Percentiles rank a stretch among this genome's conserved stretches.
Evolutionary conservation across 2,329 filamentous ascomycete species (phyloP).

Genomic region (Sphaerulina musiva): DNA sequence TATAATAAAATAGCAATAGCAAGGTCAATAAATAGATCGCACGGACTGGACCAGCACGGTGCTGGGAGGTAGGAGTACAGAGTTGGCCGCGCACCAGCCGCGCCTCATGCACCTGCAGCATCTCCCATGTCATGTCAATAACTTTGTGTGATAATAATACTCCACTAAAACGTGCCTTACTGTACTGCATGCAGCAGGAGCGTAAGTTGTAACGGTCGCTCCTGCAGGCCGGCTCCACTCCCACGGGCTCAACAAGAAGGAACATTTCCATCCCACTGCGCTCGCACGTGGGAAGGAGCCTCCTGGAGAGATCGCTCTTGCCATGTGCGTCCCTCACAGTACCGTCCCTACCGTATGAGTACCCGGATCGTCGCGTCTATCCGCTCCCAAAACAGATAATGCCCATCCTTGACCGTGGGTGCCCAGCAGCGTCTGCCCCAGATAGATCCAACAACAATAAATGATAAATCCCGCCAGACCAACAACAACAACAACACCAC

Average conservation of each 20-base stretch:
- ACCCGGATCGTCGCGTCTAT: neutral
- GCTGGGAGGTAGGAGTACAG: too few relatives aligned
- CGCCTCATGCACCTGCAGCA: too few relatives aligned
- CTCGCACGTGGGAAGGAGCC: neutral
- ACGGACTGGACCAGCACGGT: too few relatives aligned
- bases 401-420: slow-evolving; percentile 7
- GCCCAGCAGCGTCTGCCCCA: neutral
- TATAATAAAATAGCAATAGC: too few relatives aligned
- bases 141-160: too few relatives aligned
- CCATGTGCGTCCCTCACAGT: neutral
- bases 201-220: neutral
- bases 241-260: neutral
- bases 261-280: neutral
- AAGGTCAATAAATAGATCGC: too few relatives aligned
- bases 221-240: neutral
- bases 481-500: neutral
- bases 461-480: too few relatives aligned
- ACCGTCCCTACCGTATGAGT: too few relatives aligned
- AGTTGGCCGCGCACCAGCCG: too few relatives aligned
- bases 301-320: neutral
- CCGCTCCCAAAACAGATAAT: slow-evolving; percentile 2
- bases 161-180: too few relatives aligned
- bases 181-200: neutral
- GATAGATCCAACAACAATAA: too few relatives aligned
- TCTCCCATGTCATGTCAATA: too few relatives aligned